Conservation (phyloP, 768 basidiomycete genomes). For the Inosperma sp. region DNA sequence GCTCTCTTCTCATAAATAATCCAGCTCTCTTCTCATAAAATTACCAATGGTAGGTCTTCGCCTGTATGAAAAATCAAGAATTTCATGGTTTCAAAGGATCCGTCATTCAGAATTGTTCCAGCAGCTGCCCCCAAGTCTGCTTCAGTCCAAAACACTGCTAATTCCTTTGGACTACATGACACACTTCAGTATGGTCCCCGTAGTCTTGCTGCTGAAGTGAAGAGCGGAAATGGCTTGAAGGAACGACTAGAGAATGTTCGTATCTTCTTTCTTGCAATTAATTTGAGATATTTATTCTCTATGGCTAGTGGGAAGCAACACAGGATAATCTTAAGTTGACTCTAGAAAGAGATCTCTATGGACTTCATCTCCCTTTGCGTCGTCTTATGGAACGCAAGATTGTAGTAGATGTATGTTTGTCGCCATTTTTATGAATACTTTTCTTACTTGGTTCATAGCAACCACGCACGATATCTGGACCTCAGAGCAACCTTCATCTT, state of each 20-base stretch:
- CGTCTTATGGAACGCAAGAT: slow-evolving; percentile 92
- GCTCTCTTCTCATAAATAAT: slow-evolving; percentile 13
- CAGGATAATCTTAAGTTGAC: slow-evolving; percentile 85
- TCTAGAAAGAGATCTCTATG: slow-evolving; percentile 77
- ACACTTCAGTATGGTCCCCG: slow-evolving; percentile 81
- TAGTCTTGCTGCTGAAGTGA: slow-evolving; percentile 71
- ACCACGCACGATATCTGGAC: slow-evolving; percentile 59
- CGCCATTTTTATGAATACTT: background rate
- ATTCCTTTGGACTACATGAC: slow-evolving; percentile 82
- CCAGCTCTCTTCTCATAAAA: slow-evolving; percentile 14
- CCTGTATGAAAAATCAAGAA: background rate
- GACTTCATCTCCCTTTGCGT: slow-evolving; percentile 85
- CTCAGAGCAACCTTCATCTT: slow-evolving; percentile 75
- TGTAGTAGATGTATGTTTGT: slow-evolving; percentile 59
- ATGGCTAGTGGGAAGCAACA: slow-evolving; percentile 82
- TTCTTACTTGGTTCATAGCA: slow-evolving; percentile 37
- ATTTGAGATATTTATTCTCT: slow-evolving; percentile 2
- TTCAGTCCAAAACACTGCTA: slow-evolving; percentile 62
- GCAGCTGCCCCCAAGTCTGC: slow-evolving; percentile 50
- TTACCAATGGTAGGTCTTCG: slow-evolving; percentile 26
- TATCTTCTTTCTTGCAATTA: background rate
- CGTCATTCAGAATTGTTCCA: slow-evolving; percentile 60
- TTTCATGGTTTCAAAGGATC: slow-evolving; percentile 28
- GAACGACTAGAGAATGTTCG: slow-evolving; percentile 74
- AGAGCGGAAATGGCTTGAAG: slow-evolving; percentile 57